Evolutionary conservation across 2,329 filamentous ascomycete species (phyloP).

Genomic region (Pseudocercospora eumusae): DNA sequence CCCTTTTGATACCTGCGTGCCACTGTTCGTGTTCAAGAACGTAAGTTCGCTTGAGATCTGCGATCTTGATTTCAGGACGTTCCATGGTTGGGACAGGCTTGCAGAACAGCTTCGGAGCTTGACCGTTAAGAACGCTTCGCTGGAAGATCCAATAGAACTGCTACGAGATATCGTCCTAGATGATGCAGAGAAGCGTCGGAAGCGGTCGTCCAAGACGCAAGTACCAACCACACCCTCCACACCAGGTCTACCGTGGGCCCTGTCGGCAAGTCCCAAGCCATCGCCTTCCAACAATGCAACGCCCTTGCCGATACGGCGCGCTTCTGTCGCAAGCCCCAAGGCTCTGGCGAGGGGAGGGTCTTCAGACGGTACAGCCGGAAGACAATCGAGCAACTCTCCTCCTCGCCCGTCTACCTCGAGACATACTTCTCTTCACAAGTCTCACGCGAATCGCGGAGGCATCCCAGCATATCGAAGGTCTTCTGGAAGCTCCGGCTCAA

Average conservation of each 20-base stretch:
- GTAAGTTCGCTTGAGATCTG: slow-evolving; percentile 89
- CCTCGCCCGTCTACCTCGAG: slow-evolving; percentile 73
- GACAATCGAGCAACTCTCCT: slow-evolving; percentile 78
- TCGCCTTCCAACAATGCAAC: slow-evolving; percentile 56
- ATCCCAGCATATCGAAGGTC: slow-evolving; percentile 77
- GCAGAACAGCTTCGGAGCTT: slow-evolving; percentile 89
- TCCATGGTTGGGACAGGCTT: slow-evolving; percentile 93
- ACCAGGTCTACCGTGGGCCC: slow-evolving; percentile 56
- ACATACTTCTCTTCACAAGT: slow-evolving; percentile 64
- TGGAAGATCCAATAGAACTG: slow-evolving; percentile 88
- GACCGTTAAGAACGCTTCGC: slow-evolving; percentile 79
- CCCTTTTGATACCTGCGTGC: slow-evolving; percentile 94
- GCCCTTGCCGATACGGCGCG: slow-evolving; percentile 50
- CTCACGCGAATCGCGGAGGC: slow-evolving; percentile 59
- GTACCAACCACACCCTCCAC: slow-evolving; percentile 76
- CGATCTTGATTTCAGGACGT: slow-evolving; percentile 94
- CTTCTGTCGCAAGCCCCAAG: slow-evolving; percentile 53
- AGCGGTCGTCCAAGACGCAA: slow-evolving; percentile 71
- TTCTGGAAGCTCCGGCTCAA: slow-evolving; percentile 90
- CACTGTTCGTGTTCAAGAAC: slow-evolving; percentile 96
- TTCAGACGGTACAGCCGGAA: slow-evolving; percentile 40
- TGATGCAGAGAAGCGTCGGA: slow-evolving; percentile 86
- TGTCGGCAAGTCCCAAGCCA: slow-evolving; percentile 32
- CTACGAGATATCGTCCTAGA: slow-evolving; percentile 92
- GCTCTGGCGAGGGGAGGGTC: slow-evolving; percentile 62